These are phyloP conservation scores for Podospora tetraspora DNA, from an alignment of 495 filamentous ascomycete species.

Conservation along the genomic window DNA sequence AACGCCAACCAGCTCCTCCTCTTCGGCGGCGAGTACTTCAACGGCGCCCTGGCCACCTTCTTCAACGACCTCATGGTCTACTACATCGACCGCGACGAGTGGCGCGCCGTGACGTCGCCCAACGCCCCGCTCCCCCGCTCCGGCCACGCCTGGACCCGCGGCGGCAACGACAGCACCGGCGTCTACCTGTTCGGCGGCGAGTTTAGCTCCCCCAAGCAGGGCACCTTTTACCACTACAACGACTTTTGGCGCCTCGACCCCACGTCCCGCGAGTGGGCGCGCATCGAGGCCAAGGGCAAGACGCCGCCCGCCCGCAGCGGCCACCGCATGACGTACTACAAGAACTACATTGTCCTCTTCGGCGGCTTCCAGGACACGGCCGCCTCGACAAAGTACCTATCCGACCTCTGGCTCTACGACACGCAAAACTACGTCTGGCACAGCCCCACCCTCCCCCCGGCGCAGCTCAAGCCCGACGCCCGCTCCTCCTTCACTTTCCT, in stretches of 20 bases:
- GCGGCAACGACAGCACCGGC: slow-evolving; percentile 70
- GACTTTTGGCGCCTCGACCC: slow-evolving; percentile 94
- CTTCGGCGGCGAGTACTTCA: slow-evolving; percentile 76
- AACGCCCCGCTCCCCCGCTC: slow-evolving; percentile 88
- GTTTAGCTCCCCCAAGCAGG: slow-evolving; percentile 74
- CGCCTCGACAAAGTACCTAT: slow-evolving; percentile 83
- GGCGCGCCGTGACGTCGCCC: slow-evolving; percentile 80
- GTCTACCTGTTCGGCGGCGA: slow-evolving; percentile 88
- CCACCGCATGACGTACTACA: slow-evolving; percentile 92
- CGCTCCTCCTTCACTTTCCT: slow-evolving; percentile 85
- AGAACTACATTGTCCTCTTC: slow-evolving; percentile 48
- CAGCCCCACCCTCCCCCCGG: slow-evolving; percentile 61
- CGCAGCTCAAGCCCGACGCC: slow-evolving; percentile 80
- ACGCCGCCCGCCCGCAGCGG: slow-evolving; percentile 84
- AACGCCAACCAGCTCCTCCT: slow-evolving; percentile 86
- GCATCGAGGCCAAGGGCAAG: slow-evolving; percentile 81
- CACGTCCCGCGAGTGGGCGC: slow-evolving; percentile 76
- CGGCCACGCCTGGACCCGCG: slow-evolving; percentile 88
- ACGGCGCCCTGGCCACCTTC: slow-evolving; percentile 58
- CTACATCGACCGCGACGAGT: slow-evolving; percentile 77
- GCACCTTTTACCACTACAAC: slow-evolving; percentile 98
- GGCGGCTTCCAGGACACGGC: slow-evolving; percentile 88
- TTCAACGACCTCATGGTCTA: slow-evolving; percentile 80
- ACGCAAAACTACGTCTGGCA: slow-evolving; percentile 69
- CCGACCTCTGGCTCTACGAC: slow-evolving; percentile 61